Base-by-base conservation (phyloP, 768 basidiomycete genomes). In the Naganishia vishniacii region DNA sequence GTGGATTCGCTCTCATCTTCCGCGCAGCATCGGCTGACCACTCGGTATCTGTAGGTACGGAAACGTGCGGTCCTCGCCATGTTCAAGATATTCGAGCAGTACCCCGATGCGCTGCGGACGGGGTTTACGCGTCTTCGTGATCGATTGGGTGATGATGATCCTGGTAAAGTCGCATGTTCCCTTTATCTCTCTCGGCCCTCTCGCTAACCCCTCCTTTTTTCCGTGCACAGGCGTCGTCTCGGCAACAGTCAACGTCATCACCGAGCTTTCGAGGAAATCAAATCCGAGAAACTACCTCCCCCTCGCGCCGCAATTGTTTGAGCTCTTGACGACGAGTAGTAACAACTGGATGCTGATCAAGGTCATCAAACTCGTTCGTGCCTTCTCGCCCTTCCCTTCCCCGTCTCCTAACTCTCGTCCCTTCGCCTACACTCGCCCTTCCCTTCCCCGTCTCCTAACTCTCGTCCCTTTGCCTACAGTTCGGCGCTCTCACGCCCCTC, bases 261-360 rank as follows among this genome's bases (percentile, higher is more conserved):
- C 92, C 74, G 95, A 99, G 78, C 82, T 97, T 40, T 88, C 89
- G 13, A 84, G 89, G 63, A 81, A 83, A 47, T 72, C 74, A 29
- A 86, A 86, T 66, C 91, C 93, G 8, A 79, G 80, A 64, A 88
- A 88, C 65, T 92, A 91, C 73, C 81, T 99, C 8, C 81, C 85
- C 3, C 78, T 99, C 42, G 95, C 94, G 1, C 95, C 95, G 11
- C 88, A 89, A 70, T 77, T 98, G 60, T 99, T 98, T 77, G 90
- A 89, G 71, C 82, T 98, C 12, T 80, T 99, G 65, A 95, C 91
- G 0, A 91, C 87, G 1, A 91, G 91, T 12, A 88, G 89, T 11
- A 98, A 99, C 77, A 99, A 99, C 71, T 99, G 95, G 95, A 94
- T 98, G 90, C 83, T 99, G 65, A 99, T 99, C 77, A 99, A 99